Conservation (phyloP, 208 protist species). For the Leishmania braziliensis region DNA sequence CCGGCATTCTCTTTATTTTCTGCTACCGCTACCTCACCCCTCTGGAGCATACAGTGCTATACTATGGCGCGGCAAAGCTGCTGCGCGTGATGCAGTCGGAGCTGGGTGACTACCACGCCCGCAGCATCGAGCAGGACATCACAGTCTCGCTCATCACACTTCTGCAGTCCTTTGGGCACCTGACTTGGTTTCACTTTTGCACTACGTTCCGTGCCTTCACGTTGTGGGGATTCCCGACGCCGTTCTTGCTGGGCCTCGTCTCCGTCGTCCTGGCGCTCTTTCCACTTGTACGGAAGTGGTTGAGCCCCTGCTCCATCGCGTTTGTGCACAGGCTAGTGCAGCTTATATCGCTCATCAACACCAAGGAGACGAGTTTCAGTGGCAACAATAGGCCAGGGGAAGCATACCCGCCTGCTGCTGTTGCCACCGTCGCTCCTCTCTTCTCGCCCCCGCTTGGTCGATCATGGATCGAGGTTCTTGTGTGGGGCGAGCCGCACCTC, state of each 20-base stretch:
- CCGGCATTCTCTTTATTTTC: slow-evolving; percentile 59
- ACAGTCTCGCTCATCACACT: slow-evolving; percentile 63
- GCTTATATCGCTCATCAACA: slow-evolving; percentile 14
- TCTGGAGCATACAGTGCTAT: slow-evolving; percentile 76
- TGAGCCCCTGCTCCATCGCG: slow-evolving; percentile 52
- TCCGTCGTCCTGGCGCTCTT: slow-evolving; percentile 62
- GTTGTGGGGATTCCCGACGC: slow-evolving; percentile 40
- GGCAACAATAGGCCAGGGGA: background rate
- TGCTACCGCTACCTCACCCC: slow-evolving; percentile 61
- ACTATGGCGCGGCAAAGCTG: slow-evolving; percentile 70
- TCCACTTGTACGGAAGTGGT: slow-evolving; percentile 65
- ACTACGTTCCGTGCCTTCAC: slow-evolving; percentile 66
- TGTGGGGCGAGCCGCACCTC: slow-evolving; percentile 21
- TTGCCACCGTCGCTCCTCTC: background rate
- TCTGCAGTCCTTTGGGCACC: slow-evolving; percentile 73
- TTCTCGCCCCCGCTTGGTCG: slow-evolving; percentile 7
- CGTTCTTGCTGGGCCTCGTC: slow-evolving; percentile 54
- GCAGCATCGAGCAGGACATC: slow-evolving; percentile 73
- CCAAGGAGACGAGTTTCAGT: slow-evolving; percentile 3
- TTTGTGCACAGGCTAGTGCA: slow-evolving; percentile 21
- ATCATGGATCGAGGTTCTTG: slow-evolving; percentile 12
- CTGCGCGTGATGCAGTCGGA: slow-evolving; percentile 49
- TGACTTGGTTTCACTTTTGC: slow-evolving; percentile 77
- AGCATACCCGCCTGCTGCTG: background rate
- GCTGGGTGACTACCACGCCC: slow-evolving; percentile 52